These are phyloP conservation scores for Phytopythium delawarense DNA, from an alignment of 352 stramenopile species.

Conservation along the genomic window DNA sequence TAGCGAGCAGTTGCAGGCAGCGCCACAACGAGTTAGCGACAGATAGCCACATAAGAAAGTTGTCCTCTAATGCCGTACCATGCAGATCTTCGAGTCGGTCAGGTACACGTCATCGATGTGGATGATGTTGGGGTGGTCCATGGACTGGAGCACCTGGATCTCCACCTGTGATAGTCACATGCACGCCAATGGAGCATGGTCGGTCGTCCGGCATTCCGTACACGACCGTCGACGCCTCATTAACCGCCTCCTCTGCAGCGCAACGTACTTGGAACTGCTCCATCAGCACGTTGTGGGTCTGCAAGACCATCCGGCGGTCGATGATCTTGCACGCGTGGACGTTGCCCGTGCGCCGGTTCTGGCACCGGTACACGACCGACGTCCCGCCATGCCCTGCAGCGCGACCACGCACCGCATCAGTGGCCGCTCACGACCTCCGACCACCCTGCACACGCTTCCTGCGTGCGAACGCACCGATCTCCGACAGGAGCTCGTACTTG, in stretches of 20 bases:
- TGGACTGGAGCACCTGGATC: constrained; percentile 87
- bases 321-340: constrained; percentile 87
- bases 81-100: constrained; percentile 81
- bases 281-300: constrained; percentile 76
- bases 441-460: too few relatives aligned
- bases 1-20: constrained; percentile 15
- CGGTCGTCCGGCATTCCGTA: neutral
- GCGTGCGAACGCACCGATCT: constrained; percentile 58
- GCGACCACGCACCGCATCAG: neutral
- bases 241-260: constrained; percentile 4
- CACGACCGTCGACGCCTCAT: neutral
- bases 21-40: too few relatives aligned
- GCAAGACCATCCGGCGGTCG: constrained; percentile 65
- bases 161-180: constrained; percentile 44
- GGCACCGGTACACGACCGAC: constrained; percentile 81
- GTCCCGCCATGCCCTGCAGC: constrained; percentile 72
- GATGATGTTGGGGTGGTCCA: constrained; percentile 90
- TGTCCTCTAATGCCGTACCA: constrained; percentile 30
- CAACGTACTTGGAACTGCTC: constrained; percentile 80
- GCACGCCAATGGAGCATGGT: neutral
- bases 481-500: constrained; percentile 80
- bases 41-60: too few relatives aligned
- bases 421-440: neutral
- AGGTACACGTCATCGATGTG: constrained; percentile 86
- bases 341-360: constrained; percentile 48